Base-by-base conservation (phyloP, 1,284 basidiomycete species). In the Pisolithus thermaeus region DNA sequence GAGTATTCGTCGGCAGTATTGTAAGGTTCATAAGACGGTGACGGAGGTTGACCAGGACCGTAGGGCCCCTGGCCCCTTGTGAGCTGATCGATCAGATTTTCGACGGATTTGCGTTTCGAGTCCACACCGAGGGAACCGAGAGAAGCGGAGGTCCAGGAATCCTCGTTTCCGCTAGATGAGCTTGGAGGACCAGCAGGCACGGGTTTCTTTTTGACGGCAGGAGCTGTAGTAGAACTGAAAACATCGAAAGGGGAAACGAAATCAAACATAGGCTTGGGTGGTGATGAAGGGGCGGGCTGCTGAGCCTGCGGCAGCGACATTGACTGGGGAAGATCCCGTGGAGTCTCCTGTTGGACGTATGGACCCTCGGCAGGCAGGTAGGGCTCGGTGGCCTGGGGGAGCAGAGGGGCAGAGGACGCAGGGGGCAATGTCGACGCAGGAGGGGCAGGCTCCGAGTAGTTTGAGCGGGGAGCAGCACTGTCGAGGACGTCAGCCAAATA, bases 241-340 rank as follows among this genome's bases (percentile, higher is more conserved):
- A 87, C 86, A 59, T 91, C 89, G 59, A 91, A 90, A 3, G 89
- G 84, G 50, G 87, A 90, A 51, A 85, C 76, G 56, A 88, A 91
- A 46, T 90, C 86, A 59, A 90, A 91, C 77, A 90, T 81, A 50
- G 85, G 84, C 67, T 85, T 84, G 58, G 80, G 83, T 28, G 83
- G 77, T 41, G 86, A 83, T 32, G 84, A 80, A 0, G 86, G 81
- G 9, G 77, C 72, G 42, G 75, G 75, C 49, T 75, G 78, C 52
- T 72, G 73, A 23, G 59, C 59, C 47, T 61, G 61, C 39, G 67
- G 52, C 47, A 52, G 52, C 30, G 65, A 50, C 50, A 62, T 28
- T 8, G 57, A 58, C 50, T 73, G 72, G 22, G 65, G 66, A 38
- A 50, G 64, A 50, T 53, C 73, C 61, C 55, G 75, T 66, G 59